Base-by-base conservation (phyloP, 2,329 filamentous ascomycete species). In the Fusarium fracticaudum region DNA sequence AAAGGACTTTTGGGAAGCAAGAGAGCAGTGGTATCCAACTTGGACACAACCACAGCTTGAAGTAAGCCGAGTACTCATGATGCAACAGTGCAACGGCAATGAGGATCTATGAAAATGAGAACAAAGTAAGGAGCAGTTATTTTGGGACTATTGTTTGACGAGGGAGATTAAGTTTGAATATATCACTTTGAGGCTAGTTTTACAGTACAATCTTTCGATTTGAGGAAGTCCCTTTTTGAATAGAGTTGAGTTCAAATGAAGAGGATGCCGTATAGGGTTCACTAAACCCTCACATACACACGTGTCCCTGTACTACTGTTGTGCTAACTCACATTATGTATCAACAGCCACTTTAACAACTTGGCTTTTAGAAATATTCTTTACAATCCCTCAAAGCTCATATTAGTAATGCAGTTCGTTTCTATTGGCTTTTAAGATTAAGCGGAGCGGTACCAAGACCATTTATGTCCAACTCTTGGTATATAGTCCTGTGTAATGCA, bases 1-100 rank as follows among this genome's bases (percentile, higher is more conserved):
- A 81, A 90, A 88, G 77, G 93, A 96, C 79, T 97, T 97, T 81
- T 96, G 93, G 93, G 84, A 91, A 24, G 87, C 90, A 1, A 87
- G 88, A 53, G 84, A 90, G 62, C 74, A 84, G 35, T 96, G 93
- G 93, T 83, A 87, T 50, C 89, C 91, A 9, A 94, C 93, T 0
- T 95, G 93, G 93, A 88, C 87, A 67, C 85, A 87, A 74, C 91
- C 91, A 3, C 86, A 90, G 78, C 88, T 95, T 86, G 86, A 92
- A 79, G 84, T 96, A 33, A 91, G 88, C 80, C 91, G 88, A 73
- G 92, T 96, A 29, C 85, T 89, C 69, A 93, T 94, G 86, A 88
- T 87, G 90, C 89, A 92, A 81, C 91, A 93, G 80, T 92, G 90
- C 77, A 88, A 92, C 74, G 90, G 89, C 3, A 80, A 87, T 60